phyloP scores from a whole-genome alignment of 805 yeast genomes.

The Candida palmyrensis region DNA sequence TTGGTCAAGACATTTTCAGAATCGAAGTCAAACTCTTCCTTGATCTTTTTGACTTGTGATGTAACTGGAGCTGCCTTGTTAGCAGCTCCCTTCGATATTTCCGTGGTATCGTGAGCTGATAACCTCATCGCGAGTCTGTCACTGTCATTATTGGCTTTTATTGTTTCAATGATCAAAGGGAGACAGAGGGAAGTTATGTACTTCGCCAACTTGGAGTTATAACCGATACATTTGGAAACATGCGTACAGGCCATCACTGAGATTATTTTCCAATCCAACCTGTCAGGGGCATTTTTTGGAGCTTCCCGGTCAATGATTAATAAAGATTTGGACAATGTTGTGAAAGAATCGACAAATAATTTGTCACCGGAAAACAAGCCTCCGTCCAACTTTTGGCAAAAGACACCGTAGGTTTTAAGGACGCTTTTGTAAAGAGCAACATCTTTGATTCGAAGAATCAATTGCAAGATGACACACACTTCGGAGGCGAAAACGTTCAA shows the following conservation, averaged over 20 bases:
- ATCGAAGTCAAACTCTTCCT: not conserved
- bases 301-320: slow-evolving; percentile 9
- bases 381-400: slow-evolving; percentile 49
- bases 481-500: slow-evolving; percentile 75
- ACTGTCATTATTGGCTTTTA: slow-evolving; percentile 10
- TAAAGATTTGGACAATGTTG: slow-evolving; percentile 19
- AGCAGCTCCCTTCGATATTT: slow-evolving; percentile 21
- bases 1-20: slow-evolving; percentile 5
- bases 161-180: slow-evolving; percentile 32
- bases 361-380: slow-evolving; percentile 64
- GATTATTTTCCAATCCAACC: slow-evolving; percentile 42
- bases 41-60: not conserved
- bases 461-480: slow-evolving; percentile 54
- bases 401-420: slow-evolving; percentile 40
- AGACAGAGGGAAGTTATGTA: slow-evolving; percentile 29
- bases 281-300: slow-evolving; percentile 19
- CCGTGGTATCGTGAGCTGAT: slow-evolving; percentile 5
- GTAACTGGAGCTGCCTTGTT: slow-evolving; percentile 5
- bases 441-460: slow-evolving; percentile 54
- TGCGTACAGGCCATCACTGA: slow-evolving; percentile 35
- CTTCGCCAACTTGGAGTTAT: slow-evolving; percentile 22
- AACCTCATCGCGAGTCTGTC: not conserved
- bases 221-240: slow-evolving; percentile 34
- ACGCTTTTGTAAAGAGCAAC: slow-evolving; percentile 52
- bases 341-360: slow-evolving; percentile 47